Evolutionary conservation across 306 rosid genomes (phyloP), one percentile per base, ranked within the genome.

Genomic region (Phaseolus lunatus): DNA sequence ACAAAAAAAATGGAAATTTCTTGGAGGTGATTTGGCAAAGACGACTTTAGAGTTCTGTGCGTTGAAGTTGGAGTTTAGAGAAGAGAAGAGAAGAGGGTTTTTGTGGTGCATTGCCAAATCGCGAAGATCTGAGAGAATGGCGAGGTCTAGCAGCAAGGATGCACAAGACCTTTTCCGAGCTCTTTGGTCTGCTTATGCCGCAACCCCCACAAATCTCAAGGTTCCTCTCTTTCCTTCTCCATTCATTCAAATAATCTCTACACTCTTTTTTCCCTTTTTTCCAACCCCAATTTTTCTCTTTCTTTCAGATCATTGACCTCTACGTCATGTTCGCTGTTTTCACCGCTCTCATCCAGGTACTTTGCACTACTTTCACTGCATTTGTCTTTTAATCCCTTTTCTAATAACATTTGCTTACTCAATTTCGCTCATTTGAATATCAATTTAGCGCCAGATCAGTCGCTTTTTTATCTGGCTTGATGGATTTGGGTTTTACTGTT

Each of bases 331-430:
- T 80, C 72, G 93, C 99, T 16, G 86, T 96, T 3, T 79, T 80
- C 86, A 91, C 98, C 9, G 94, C 99, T 41, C 79, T 85, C 75
- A 86, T 96, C 73, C 98, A 96, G 99, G 99, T 91, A 70, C 27
- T 15, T 9, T 58, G 0, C 58, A 43, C 18, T n/a, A 43, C 48
- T 13, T 43, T 12, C 48, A 3, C 5, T 43, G 48, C 15, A 11
- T 43, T 43, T 43, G 16, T 10, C 5, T 43, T 43, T 43, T 11
- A 11, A 12, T 1, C 24, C 63, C 57, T 77, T 70, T 29, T 3
- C 78, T 84, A 79, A 4, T 33, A 14, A 0, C 6, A 37, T 48
- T 76, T 18, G 10, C 14, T 10, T 24, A 11, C 70, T 3, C 20
- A 10, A 35, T 5, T 50, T 10, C 39, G 57, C 48, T 43, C 15